Evolutionary conservation across 2,329 filamentous ascomycete genomes (phyloP).

Genomic region (Parastagonospora avenae): DNA sequence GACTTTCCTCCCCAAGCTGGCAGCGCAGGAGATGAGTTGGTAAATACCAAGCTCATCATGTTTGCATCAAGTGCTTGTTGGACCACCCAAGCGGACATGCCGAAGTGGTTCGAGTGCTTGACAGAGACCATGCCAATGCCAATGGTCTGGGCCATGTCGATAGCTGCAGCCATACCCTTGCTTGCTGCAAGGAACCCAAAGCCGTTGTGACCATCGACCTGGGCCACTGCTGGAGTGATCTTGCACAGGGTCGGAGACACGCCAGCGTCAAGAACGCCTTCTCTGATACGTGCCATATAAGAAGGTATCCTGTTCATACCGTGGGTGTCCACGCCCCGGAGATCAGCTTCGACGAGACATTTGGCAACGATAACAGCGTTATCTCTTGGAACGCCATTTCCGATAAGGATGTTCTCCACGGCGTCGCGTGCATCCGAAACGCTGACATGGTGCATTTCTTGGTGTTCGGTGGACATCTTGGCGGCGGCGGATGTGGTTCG

Average conservation of each 20-base stretch:
- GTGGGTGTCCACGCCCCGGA: constrained; percentile 80
- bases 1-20: constrained; percentile 71
- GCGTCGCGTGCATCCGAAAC: constrained; percentile 46
- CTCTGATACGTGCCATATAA: constrained; percentile 74
- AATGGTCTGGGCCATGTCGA: constrained; percentile 66
- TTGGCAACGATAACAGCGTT: constrained; percentile 69
- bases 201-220: constrained; percentile 70
- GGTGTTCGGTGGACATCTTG: constrained; percentile 8
- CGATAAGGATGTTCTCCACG: constrained; percentile 61
- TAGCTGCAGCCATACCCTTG: constrained; percentile 68
- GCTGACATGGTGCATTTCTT: constrained; percentile 24
- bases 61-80: constrained; percentile 74
- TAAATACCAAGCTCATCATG: constrained; percentile 67
- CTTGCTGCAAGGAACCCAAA: constrained; percentile 77
- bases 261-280: constrained; percentile 68
- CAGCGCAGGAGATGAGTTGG: constrained; percentile 69
- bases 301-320: constrained; percentile 78
- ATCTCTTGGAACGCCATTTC: constrained; percentile 63
- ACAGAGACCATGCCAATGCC: constrained; percentile 79
- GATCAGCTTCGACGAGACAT: constrained; percentile 74
- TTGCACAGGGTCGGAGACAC: constrained; percentile 65
- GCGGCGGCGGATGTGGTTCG: neutral
- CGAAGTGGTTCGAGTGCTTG: constrained; percentile 80
- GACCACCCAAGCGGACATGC: constrained; percentile 82
- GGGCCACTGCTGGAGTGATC: constrained; percentile 72